Evolutionary conservation across 495 filamentous ascomycete species (phyloP), one percentile per base, ranked within the genome.

Genomic region (Penicillium herquei): DNA sequence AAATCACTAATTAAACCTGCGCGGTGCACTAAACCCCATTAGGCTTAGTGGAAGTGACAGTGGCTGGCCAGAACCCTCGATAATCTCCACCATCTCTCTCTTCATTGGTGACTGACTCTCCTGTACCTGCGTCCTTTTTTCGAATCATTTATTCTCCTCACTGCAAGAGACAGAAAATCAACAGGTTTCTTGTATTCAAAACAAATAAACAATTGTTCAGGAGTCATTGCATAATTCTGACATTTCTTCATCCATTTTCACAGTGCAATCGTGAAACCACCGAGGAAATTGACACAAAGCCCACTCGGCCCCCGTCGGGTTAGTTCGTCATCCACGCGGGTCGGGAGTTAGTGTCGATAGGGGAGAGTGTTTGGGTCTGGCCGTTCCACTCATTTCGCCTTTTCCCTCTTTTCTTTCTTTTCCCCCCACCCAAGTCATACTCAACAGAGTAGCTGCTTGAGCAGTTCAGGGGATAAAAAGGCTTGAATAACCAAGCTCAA

Each of bases 311-410:
- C 60, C 57, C 52, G 54, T 51, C 47, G 48, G 56, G 51, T 54
- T 58, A 65, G 56, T 60, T 65, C 56, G 55, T 57, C 58, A 61
- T 54, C 51, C 55, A 56, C 58, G 45, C 62, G 62, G 63, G 63
- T 66, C 64, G 61, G 41, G 61, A 59, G 61, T 62, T 59, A 52
- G 57, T 56, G 56, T 67, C 52, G 49, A 59, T 64, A 58, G 55
- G 64, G 61, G 62, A 59, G 46, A 41, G 63, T 58, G 21, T 26
- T 26, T 54, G 55, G 58, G 59, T 63, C 54, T 51, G n/a, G 54
- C 51, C 46, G 56, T 54, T 53, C 58, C 56, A 45, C 49, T 37
- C 46, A 16, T 54, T 50, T 54, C 51, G 42, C 39, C 49, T 50
- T 49, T 60, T 47, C 37, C 47, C 50, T 46, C 51, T 58, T 43